Conservation (phyloP, 352 stramenopile species). For the Peronospora farinosa region DNA sequence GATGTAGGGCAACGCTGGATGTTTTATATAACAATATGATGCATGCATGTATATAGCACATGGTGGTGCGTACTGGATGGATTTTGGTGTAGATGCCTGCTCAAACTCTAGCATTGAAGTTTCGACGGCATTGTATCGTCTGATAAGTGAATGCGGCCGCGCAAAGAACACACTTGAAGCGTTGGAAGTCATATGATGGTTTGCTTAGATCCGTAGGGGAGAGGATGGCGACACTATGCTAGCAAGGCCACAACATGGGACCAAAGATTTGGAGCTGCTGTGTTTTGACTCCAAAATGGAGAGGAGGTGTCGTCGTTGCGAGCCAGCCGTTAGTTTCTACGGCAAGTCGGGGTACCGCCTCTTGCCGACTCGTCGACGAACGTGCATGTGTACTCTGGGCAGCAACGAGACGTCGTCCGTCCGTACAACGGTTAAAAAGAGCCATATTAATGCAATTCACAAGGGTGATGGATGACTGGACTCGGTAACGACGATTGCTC, state of each 20-base stretch:
- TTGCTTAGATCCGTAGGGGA: slow-evolving; percentile 4
- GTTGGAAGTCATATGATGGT: slow-evolving; percentile 11
- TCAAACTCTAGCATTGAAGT: background rate
- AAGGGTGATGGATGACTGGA: too few species aligned
- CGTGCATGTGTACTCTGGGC: background rate
- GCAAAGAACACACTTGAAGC: slow-evolving; percentile 17
- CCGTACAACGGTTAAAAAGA: background rate
- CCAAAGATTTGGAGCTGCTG: slow-evolving; percentile 13
- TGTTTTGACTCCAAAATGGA: slow-evolving; percentile 7
- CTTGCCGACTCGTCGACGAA: slow-evolving; percentile 9
- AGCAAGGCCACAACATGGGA: slow-evolving; percentile 15
- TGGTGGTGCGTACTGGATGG: slow-evolving; percentile 8
- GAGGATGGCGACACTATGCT: slow-evolving; percentile 8
- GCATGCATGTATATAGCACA: too few species aligned
- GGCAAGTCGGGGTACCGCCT: slow-evolving; percentile 22
- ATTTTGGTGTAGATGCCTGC: slow-evolving; percentile 2
- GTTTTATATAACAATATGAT: too few species aligned
- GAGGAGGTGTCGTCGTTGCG: slow-evolving; percentile 5
- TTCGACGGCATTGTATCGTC: slow-evolving; percentile 10
- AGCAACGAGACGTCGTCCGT: background rate
- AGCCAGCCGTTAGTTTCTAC: slow-evolving; percentile 4
- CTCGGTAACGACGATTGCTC: too few species aligned
- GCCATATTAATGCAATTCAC: background rate
- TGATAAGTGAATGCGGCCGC: slow-evolving; percentile 8
- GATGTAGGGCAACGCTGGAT: too few species aligned